phyloP scores from a whole-genome alignment of 108 stramenopile genomes.

The Phaeodactylum tricornutum region DNA sequence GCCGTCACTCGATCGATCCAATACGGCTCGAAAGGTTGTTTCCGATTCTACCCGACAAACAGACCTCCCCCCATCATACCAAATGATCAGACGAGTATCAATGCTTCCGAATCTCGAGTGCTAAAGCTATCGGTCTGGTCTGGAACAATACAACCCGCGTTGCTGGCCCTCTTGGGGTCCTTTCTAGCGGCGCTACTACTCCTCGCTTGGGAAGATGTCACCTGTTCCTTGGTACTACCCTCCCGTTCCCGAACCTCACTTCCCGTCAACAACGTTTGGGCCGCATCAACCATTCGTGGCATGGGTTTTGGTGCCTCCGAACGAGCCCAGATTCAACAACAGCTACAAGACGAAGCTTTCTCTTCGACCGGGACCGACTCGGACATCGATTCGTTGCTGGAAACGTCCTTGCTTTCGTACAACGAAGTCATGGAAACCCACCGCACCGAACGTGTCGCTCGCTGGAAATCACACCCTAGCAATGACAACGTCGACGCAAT shows the following conservation, averaged over 20 bases:
- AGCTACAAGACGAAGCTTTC: too few relatives aligned
- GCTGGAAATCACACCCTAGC: conserved; percentile 25
- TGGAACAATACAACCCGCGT: too few relatives aligned
- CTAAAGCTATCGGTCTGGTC: too few relatives aligned
- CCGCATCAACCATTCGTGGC: conserved; percentile 6
- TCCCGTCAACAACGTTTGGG: not conserved
- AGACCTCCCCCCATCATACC: too few relatives aligned
- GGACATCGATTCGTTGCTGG: not conserved
- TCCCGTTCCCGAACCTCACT: not conserved
- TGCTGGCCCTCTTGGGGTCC: not conserved
- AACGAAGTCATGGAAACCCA: conserved; percentile 78
- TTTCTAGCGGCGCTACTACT: conserved; percentile 6
- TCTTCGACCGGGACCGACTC: too few relatives aligned
- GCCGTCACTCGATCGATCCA: too few relatives aligned
- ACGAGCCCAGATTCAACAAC: not conserved
- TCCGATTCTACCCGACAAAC: too few relatives aligned
- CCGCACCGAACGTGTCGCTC: conserved; percentile 43
- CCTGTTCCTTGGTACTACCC: conserved; percentile 2
- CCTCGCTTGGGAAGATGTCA: conserved; percentile 7
- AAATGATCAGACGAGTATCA: too few relatives aligned
- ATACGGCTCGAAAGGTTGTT: too few relatives aligned
- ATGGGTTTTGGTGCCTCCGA: conserved; percentile 13
- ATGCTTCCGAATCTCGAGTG: too few relatives aligned
- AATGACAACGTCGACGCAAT: not conserved
- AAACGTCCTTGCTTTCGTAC: conserved; percentile 44